Evolutionary conservation across 106 monocot genomes (phyloP).

Genomic region (Vanilla planifolia): DNA sequence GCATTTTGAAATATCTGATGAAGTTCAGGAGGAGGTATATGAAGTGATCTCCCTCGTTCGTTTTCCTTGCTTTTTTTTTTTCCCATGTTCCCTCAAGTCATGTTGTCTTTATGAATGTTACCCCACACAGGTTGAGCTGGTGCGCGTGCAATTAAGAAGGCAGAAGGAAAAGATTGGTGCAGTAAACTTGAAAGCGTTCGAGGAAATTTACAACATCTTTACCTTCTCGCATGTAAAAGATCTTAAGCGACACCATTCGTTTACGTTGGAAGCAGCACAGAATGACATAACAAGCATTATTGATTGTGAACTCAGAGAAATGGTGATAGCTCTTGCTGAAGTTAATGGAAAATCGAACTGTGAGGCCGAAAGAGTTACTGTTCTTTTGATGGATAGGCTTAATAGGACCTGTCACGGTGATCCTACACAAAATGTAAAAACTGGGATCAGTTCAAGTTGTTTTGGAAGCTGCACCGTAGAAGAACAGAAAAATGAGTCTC

Average conservation of each 20-base stretch:
- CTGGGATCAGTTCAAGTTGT: conserved; percentile 11
- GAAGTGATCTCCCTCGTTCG: background rate
- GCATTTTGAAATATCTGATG: conserved; percentile 73
- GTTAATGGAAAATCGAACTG: conserved; percentile 27
- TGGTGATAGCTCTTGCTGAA: conserved; percentile 32
- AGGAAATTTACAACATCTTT: conserved; percentile 48
- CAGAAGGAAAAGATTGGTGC: conserved; percentile 40
- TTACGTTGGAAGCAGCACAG: background rate
- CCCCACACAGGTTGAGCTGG: conserved; percentile 44
- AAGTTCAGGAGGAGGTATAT: conserved; percentile 86
- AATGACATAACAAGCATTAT: conserved; percentile 2
- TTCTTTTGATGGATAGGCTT: conserved; percentile 20
- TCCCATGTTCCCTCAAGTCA: background rate
- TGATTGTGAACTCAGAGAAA: conserved; percentile 25
- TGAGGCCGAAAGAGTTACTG: conserved; percentile 26
- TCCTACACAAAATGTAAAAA: background rate
- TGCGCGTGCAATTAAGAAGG: conserved; percentile 52
- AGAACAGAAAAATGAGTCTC: conserved; percentile 32
- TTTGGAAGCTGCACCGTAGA: conserved; percentile 16
- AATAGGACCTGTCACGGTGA: conserved; percentile 3
- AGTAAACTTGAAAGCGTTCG: conserved; percentile 38
- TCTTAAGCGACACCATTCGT: conserved; percentile 8
- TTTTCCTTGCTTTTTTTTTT: background rate
- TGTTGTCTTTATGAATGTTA: background rate
- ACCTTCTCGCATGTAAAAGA: conserved; percentile 12